phyloP scores from a whole-genome alignment of 257 asterid species.

The Vinca minor region DNA sequence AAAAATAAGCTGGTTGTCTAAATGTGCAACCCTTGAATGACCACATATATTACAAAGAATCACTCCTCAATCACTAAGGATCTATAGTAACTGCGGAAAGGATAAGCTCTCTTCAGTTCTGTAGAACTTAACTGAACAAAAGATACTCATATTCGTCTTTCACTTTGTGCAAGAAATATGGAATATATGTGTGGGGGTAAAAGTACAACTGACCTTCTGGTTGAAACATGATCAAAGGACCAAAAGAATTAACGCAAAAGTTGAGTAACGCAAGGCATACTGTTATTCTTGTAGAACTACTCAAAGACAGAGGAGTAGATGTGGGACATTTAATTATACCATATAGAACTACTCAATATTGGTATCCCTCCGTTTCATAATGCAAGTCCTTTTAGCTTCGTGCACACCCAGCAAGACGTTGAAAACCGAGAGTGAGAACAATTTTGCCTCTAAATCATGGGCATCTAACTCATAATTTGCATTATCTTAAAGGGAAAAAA shows the following conservation, averaged over 20 bases:
- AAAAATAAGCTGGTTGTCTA: neutral
- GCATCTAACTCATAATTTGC: neutral
- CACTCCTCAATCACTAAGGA: neutral
- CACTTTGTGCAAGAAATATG: neutral
- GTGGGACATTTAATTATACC: too few species aligned
- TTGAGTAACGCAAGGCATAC: neutral
- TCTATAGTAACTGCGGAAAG: neutral
- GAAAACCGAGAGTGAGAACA: neutral
- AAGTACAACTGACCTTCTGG: neutral
- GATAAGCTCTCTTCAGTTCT: neutral
- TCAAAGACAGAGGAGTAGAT: neutral
- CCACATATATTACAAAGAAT: neutral
- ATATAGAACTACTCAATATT: too few species aligned
- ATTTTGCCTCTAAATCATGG: neutral
- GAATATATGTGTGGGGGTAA: neutral
- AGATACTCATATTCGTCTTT: neutral
- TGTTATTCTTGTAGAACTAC: neutral
- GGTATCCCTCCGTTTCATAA: too few species aligned
- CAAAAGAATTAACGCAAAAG: neutral
- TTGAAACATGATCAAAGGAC: neutral
- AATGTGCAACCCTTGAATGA: slow-evolving; percentile 1
- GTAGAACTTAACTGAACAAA: neutral
- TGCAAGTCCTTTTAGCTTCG: too few species aligned
- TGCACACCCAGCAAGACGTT: neutral
- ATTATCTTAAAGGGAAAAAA: neutral